Evolutionary conservation across 225 moss, liverwort and hornwort species (phyloP), one percentile per base, ranked within the genome.

Genomic region (Asterella californica): DNA sequence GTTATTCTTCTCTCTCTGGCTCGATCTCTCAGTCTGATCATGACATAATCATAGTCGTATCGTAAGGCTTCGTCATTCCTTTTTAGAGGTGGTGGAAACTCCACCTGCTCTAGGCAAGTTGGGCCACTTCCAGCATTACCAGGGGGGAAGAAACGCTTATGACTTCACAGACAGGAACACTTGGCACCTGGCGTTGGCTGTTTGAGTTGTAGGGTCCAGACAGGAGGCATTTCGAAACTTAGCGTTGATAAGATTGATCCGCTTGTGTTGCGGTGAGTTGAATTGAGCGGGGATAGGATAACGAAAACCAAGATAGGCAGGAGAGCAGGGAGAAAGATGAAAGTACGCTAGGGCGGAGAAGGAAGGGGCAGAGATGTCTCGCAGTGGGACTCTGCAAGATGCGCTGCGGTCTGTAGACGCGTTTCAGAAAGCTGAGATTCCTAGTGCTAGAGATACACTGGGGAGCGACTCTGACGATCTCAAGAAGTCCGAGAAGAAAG

Each of bases 321-420:
- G 52, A 54, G 38, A 50, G 22, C 27, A 50, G 48, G 54, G 4
- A 8, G 64, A 67, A 47, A 0, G 29, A 30, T 32, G 75, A 57
- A 1, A 32, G 54, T 22, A 15, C 0, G 75, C 18, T 21, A 54
- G 27, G 49, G 12, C 29, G 60, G 45, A 33, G 0, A 27, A 2
- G 49, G 48, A 49, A 8, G 63, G 15, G 52, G 48, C n/a, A 76
- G 30, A 77, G 52, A 89, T 89, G 89, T 89, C 89, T 84, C 89
- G 89, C 15, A 86, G 81, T 77, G 89, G 89, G 10, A 89, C 89
- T 32, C 53, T 89, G 84, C 84, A 83, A 63, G 89, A 89, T 72
- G 89, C 89, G 46, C 83, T 89, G 59, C 57, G 79, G 60, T 76
- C 77, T 15, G 86, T 89, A 30, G 84, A 83, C 48, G 78, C 86